Evolutionary conservation across 2,329 filamentous ascomycete species (phyloP), one percentile per base, ranked within the genome.

Genomic region (Penicillium sp.): DNA sequence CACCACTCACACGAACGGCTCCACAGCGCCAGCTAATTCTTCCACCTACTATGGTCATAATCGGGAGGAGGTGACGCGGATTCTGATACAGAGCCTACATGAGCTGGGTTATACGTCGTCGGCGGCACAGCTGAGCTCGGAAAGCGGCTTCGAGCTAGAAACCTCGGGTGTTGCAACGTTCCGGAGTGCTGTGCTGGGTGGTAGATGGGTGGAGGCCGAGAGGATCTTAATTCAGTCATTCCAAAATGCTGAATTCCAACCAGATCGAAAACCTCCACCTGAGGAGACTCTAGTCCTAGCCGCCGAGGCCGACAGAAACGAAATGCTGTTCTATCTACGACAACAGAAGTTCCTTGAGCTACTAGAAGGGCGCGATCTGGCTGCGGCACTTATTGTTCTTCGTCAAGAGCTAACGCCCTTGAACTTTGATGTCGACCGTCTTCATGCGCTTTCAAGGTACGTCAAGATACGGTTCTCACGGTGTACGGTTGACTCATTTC

Each of bases 331-430:
- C 72, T 87, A 87, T 79, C 79, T 99, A 65, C 84, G 93, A 59
- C 89, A 96, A 69, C 94, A 99, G 71, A 97, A 97, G 72, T 99
- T 93, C 66, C 79, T 99, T 29, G 94, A 99, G 75, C 78, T 96
- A 8, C 77, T 99, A 41, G 92, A 97, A 71, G 79, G 81, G 65
- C 81, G 86, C 61, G 87, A 97, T 64, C 83, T 90, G 8, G 81
- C 81, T 13, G 81, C 82, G 48, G 94, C 93, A 7, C 79, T 99
- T 53, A 81, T 82, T 66, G 91, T 97, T n/a, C 81, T 99, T 43
- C 86, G 94, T 18, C 86, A 85, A 58, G 93, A 99, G 76, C 77
- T 99, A 50, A 94, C 92, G 0, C 92, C 94, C 0, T 77, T 97
- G 40, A 88, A 90, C 63, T 88, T 89, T 63, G 90, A 96, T 65